phyloP scores from a whole-genome alignment of 257 asterid genomes.

The Solanum lycopersicoides region DNA sequence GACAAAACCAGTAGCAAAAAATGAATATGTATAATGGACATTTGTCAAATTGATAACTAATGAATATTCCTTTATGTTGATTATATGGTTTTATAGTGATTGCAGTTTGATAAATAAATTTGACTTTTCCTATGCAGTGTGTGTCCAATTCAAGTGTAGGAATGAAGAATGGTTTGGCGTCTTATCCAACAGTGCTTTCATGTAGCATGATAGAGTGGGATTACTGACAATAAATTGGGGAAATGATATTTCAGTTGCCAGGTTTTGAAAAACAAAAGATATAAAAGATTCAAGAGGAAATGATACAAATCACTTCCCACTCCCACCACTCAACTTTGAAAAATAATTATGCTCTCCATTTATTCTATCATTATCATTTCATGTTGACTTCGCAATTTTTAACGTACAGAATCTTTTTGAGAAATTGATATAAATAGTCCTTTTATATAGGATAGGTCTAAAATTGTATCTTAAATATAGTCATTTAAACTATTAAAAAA shows the following conservation, averaged over 20 bases:
- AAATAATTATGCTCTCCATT: no score
- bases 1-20: slow-evolving; percentile 8
- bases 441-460: no score
- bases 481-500: no score
- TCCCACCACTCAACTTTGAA: no score
- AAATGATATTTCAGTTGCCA: neutral
- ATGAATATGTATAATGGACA: neutral
- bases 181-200: neutral
- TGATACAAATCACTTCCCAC: no score
- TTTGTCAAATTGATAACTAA: neutral
- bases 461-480: no score
- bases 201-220: neutral
- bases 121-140: neutral
- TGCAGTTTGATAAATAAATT: neutral
- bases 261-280: neutral
- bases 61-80: neutral
- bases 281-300: no score
- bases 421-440: no score
- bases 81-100: neutral
- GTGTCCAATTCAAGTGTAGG: neutral
- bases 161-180: neutral
- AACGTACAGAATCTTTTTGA: no score
- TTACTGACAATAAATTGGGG: neutral
- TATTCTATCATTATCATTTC: no score
- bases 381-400: no score